Base-by-base conservation (phyloP, 1,139 yeast species). In the Sugiyamaella castrensis region DNA sequence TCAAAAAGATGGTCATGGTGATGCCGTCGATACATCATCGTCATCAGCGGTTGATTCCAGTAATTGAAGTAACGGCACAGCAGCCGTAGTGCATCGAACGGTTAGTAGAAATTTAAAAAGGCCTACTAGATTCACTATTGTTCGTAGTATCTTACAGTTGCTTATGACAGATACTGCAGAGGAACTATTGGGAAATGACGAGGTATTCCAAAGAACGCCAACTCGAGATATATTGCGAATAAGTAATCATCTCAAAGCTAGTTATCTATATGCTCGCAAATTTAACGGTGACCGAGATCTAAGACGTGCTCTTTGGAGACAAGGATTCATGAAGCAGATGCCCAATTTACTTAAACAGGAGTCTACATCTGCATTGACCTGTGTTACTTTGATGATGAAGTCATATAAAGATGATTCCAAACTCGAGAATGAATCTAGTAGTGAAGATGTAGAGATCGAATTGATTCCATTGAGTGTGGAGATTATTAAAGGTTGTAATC, bases 311-410 rank as follows among this genome's bases (percentile, higher is more conserved):
- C 73, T 94, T 43, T 91, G 95, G 84, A 87, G 88, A 62, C 88
- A 94, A 8, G 96, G 97, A 1, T 83, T 89, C 33, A 92, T 91
- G 70, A 95, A 88, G 62, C 85, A 92, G 63, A 75, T 91, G 53
- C 98, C 99, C 19, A 94, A 92, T 62, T 72, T 94, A 58, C 72
- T 91, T 58, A 87, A 87, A 60, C 98, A 94, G 68, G 98, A 94
- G 67, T 83, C 95, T 0, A 82, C 89, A 19, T 81, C 97, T 0
- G 85, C 96, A 1, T 92, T 95, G 1, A 95, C 89, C 1, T 86
- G 83, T 66, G 81, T 92, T 56, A 83, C 84, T 57, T 78, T 89
- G 43, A 75, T 87, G 74, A 86, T 92, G 73, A 76, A 85, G 58
- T 72, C 92, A 66, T 89, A 87, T 66, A 79, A 88, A 58, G 91